Evolutionary conservation across 2,329 filamentous ascomycete species (phyloP).

Genomic region (Davidsoniella eucalypti): DNA sequence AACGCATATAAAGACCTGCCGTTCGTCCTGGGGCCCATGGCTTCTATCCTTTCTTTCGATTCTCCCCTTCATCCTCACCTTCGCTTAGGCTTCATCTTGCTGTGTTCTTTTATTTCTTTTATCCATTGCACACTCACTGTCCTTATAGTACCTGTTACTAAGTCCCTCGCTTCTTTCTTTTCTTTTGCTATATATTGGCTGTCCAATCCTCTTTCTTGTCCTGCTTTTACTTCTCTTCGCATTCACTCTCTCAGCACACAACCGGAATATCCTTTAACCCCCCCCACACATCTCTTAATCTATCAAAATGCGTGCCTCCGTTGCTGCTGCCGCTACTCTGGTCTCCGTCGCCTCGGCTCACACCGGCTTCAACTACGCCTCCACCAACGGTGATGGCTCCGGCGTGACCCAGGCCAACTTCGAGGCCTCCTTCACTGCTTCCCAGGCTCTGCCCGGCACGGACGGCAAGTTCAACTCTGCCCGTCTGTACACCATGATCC

Average conservation of each 20-base stretch:
- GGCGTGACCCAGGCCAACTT: conserved; percentile 48
- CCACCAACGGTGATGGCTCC: conserved; percentile 40
- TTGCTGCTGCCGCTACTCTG: conserved; percentile 7
- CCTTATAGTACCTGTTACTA: conserved; percentile 3
- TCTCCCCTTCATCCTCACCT: conserved; percentile 2
- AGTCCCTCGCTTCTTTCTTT: conserved; percentile 4
- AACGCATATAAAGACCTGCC: neutral
- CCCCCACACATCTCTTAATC: neutral
- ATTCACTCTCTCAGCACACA: conserved; percentile 7
- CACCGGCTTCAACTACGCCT: conserved; percentile 62
- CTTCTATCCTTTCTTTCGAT: neutral
- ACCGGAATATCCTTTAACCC: neutral
- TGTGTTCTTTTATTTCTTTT: neutral
- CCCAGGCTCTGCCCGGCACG: conserved; percentile 46
- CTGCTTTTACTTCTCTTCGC: neutral
- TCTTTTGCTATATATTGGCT: neutral
- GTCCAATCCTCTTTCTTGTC: neutral
- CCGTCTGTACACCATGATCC: conserved; percentile 59
- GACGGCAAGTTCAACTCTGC: conserved; percentile 47
- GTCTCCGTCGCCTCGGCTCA: conserved; percentile 20
- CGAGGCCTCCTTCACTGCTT: conserved; percentile 51
- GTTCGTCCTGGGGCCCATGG: no score
- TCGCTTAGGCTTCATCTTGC: neutral
- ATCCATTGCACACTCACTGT: neutral
- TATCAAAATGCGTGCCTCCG: conserved; percentile 13